These are phyloP conservation scores for Ustilago vetiveriae DNA, from an alignment of 1,284 basidiomycete species.

Conservation along the genomic window DNA sequence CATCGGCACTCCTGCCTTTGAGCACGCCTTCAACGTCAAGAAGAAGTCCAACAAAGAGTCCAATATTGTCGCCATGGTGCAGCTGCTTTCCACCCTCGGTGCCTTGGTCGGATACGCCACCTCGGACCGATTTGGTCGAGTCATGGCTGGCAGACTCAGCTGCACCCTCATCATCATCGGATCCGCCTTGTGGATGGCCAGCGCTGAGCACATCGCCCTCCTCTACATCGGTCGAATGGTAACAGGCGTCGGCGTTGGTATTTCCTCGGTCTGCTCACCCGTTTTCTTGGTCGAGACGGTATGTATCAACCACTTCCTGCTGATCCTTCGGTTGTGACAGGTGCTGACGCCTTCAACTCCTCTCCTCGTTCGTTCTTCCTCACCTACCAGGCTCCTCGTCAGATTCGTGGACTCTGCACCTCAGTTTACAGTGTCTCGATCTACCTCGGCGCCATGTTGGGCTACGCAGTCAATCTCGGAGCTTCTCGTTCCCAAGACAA, in stretches of 20 bases:
- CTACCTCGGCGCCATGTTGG: conserved; percentile 29
- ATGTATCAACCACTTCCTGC: neutral
- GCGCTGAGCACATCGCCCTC: conserved; percentile 10
- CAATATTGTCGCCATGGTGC: conserved; percentile 37
- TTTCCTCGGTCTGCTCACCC: conserved; percentile 21
- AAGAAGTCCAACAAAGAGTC: conserved; percentile 32
- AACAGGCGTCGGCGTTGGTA: conserved; percentile 27
- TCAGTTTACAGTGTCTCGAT: conserved; percentile 26
- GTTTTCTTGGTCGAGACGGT: conserved; percentile 28
- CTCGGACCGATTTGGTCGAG: conserved; percentile 20
- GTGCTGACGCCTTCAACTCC: neutral
- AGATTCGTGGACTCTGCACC: conserved; percentile 38
- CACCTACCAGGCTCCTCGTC: conserved; percentile 16
- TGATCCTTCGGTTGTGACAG: neutral
- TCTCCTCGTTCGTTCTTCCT: neutral
- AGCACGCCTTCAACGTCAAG: conserved; percentile 28
- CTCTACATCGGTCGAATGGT: conserved; percentile 23
- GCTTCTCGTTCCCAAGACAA: conserved; percentile 5
- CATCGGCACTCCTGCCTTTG: conserved; percentile 15
- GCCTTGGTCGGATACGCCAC: conserved; percentile 23
- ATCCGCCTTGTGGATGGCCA: conserved; percentile 22
- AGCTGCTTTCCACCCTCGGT: conserved; percentile 28
- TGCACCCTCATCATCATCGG: conserved; percentile 28
- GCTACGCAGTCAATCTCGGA: conserved; percentile 24
- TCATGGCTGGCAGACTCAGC: conserved; percentile 15